These are phyloP conservation scores for Obelidium mucronatum DNA, from an alignment of 192 early-diverging fungal genomes.

Conservation along the genomic window DNA sequence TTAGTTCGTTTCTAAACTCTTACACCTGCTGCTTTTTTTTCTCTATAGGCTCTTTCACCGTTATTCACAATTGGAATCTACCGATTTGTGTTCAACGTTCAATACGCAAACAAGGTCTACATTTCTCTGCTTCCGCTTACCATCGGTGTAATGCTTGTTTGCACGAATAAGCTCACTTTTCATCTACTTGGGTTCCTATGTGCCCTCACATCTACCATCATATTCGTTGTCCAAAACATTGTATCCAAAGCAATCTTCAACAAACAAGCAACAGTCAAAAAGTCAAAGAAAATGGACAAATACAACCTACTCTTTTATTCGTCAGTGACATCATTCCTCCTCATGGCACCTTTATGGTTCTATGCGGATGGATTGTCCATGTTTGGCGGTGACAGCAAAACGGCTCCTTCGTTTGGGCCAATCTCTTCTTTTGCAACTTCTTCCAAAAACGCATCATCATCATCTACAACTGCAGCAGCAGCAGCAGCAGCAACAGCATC, in stretches of 20 bases:
- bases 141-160: slow-evolving; percentile 89
- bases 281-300: slow-evolving; percentile 78
- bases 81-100: slow-evolving; percentile 70
- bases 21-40: not conserved
- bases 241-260: slow-evolving; percentile 81
- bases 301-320: slow-evolving; percentile 87
- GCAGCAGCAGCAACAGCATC: not conserved
- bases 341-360: slow-evolving; percentile 84
- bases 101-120: slow-evolving; percentile 78
- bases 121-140: slow-evolving; percentile 80
- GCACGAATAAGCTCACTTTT: slow-evolving; percentile 72
- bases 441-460: slow-evolving; percentile 11
- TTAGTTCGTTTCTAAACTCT: not conserved
- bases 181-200: slow-evolving; percentile 77
- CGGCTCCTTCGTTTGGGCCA: slow-evolving; percentile 10
- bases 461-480: slow-evolving; percentile 26
- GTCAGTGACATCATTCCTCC: slow-evolving; percentile 70
- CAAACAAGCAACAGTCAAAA: slow-evolving; percentile 37
- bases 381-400: slow-evolving; percentile 5
- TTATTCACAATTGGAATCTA: slow-evolving; percentile 87
- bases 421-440: not conserved
- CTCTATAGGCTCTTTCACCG: slow-evolving; percentile 74
- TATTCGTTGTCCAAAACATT: slow-evolving; percentile 90
- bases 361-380: slow-evolving; percentile 69
- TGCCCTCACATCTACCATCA: slow-evolving; percentile 75